A percentile compares a stretch with the other conserved stretches of the same genome.
phyloP scores from a whole-genome alignment of 2,329 filamentous ascomycete species.

The Ascocoryne sarcoides region DNA sequence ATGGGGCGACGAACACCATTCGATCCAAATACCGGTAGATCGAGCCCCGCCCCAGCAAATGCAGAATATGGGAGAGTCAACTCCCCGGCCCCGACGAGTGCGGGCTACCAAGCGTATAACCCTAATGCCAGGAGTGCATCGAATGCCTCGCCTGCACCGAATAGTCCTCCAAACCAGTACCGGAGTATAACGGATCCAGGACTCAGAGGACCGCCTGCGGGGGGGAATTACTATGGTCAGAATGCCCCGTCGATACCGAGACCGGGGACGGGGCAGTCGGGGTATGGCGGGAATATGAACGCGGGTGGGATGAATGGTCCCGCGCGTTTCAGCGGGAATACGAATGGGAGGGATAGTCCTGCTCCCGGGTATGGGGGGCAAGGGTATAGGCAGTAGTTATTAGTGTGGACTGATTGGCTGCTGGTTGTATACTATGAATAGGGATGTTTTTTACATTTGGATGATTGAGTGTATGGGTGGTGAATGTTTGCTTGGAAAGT shows the following conservation, averaged over 20 bases:
- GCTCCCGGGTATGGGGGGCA: too few species aligned
- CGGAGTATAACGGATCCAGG: conserved; percentile 23
- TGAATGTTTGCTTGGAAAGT: too few species aligned
- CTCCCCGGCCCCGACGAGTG: conserved; percentile 10
- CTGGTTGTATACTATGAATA: too few species aligned
- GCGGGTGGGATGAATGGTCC: too few species aligned
- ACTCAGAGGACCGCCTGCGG: conserved; percentile 8
- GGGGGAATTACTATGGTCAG: conserved; percentile 11
- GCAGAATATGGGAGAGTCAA: not conserved
- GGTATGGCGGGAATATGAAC: not conserved
- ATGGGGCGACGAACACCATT: conserved; percentile 23
- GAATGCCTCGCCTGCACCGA: conserved; percentile 10
- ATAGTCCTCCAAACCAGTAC: conserved; percentile 8
- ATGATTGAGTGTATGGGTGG: too few species aligned
- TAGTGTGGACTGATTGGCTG: too few species aligned
- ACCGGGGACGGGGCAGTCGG: conserved; percentile 9
- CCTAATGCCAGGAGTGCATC: conserved; percentile 5
- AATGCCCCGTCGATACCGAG: conserved; percentile 11
- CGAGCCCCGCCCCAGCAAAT: not conserved
- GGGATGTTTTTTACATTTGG: too few species aligned
- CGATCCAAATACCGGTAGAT: conserved; percentile 10
- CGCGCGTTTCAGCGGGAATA: not conserved
- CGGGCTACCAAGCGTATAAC: conserved; percentile 18
- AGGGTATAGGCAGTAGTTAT: not conserved
- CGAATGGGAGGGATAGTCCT: not conserved